phyloP scores from a whole-genome alignment of 306 rosid genomes.

The Acmispon strigosus region DNA sequence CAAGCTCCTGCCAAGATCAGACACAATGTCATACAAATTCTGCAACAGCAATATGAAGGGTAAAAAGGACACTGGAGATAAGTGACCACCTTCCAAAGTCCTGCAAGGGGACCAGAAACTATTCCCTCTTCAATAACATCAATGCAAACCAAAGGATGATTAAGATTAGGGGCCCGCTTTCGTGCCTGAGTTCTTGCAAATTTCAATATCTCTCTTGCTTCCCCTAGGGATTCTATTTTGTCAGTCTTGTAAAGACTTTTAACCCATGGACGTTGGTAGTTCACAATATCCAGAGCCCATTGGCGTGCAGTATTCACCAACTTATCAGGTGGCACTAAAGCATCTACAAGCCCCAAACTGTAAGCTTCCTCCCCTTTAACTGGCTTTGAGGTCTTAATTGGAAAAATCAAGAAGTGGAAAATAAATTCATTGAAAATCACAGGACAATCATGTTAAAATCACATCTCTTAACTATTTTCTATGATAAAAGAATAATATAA shows the following conservation, averaged over 20 bases:
- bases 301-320: constrained; percentile 69
- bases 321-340: constrained; percentile 55
- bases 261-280: constrained; percentile 71
- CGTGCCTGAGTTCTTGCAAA: constrained; percentile 68
- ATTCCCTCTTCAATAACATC: constrained; percentile 84
- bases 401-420: neutral
- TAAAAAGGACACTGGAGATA: constrained; percentile 15
- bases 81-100: constrained; percentile 79
- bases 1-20: constrained; percentile 67
- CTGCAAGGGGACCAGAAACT: constrained; percentile 70
- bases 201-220: constrained; percentile 82
- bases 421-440: constrained; percentile 17
- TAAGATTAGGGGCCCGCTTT: constrained; percentile 79
- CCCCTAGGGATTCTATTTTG: constrained; percentile 82
- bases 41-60: neutral
- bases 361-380: constrained; percentile 77
- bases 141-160: constrained; percentile 86
- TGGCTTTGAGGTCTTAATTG: constrained; percentile 66
- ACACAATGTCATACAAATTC: constrained; percentile 21
- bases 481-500: neutral
- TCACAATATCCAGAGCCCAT: constrained; percentile 81
- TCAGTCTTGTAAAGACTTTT: constrained; percentile 71
- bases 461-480: neutral
- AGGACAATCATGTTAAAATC: constrained; percentile 4
- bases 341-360: constrained; percentile 85